Percentiles rank a stretch among this genome's conserved stretches.
These are phyloP conservation scores for Rhodomyrtus tomentosa DNA, from an alignment of 345 rosid species.

Conservation along the genomic window DNA sequence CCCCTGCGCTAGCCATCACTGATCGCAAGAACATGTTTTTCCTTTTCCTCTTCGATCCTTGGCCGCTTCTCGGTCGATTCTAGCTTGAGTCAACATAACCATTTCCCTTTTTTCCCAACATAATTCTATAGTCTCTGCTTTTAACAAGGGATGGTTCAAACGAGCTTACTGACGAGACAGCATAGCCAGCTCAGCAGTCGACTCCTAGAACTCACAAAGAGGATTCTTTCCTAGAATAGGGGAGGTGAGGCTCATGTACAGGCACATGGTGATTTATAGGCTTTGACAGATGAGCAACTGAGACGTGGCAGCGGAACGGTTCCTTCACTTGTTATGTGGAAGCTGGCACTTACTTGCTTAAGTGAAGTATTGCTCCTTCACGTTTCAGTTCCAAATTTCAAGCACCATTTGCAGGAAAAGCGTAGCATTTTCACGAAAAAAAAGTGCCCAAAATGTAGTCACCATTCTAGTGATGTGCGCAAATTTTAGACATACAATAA, in stretches of 20 bases:
- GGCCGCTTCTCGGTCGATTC: not conserved
- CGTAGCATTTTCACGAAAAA: not conserved
- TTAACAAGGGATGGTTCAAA: not conserved
- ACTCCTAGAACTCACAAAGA: not conserved
- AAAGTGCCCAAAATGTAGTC: not conserved
- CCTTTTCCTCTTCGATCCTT: not conserved
- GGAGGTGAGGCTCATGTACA: not conserved
- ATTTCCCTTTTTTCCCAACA: not conserved
- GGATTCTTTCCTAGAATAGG: not conserved
- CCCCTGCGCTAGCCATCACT: slow-evolving; percentile 26
- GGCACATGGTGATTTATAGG: not conserved
- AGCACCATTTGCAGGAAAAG: not conserved
- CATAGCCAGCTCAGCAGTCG: not conserved
- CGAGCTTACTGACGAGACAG: not conserved
- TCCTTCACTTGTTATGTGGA: not conserved
- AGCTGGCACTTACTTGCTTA: not conserved
- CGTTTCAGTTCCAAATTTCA: not conserved
- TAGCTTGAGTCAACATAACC: not conserved
- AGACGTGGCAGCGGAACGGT: not conserved
- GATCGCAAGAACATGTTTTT: not conserved
- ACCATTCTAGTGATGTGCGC: not conserved
- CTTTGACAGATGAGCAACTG: not conserved
- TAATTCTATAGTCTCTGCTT: not conserved
- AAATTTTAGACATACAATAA: not conserved
- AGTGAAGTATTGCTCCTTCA: not conserved